phyloP scores from a whole-genome alignment of 2,329 filamentous ascomycete genomes.

The Paecilomyces variotii region DNA sequence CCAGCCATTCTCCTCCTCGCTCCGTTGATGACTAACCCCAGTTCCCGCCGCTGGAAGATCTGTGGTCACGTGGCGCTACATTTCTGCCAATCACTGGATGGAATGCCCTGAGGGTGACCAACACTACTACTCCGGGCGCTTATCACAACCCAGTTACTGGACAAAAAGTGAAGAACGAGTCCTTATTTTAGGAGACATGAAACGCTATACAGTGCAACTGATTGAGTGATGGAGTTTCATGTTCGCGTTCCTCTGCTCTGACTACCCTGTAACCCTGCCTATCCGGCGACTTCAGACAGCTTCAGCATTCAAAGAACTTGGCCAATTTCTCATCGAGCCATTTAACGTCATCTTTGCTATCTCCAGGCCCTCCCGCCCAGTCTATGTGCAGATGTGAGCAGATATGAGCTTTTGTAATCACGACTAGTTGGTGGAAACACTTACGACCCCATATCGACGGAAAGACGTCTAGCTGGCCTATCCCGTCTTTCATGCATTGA shows the following conservation, averaged over 20 bases:
- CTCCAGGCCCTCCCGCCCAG: slow-evolving; percentile 61
- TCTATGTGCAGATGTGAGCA: slow-evolving; percentile 22
- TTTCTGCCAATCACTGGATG: background rate
- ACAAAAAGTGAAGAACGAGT: background rate
- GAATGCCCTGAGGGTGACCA: background rate
- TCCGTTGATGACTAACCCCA: background rate
- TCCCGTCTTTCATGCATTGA: slow-evolving; percentile 49
- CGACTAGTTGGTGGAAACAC: slow-evolving; percentile 12
- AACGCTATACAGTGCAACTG: background rate
- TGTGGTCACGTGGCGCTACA: background rate
- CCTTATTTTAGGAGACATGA: background rate
- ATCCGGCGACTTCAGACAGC: background rate
- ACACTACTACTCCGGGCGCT: background rate
- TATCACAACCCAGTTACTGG: background rate
- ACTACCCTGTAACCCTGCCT: background rate
- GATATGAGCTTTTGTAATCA: background rate
- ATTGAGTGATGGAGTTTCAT: background rate
- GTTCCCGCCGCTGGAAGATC: background rate
- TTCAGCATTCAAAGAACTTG: slow-evolving; percentile 38
- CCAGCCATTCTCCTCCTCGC: background rate
- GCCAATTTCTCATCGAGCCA: slow-evolving; percentile 61
- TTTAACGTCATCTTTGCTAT: slow-evolving; percentile 61
- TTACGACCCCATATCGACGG: slow-evolving; percentile 59
- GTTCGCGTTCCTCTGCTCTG: background rate
- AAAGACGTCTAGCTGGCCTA: slow-evolving; percentile 48